Percentiles rank a stretch among this genome's conserved stretches.
Conservation (phyloP, 2,329 filamentous ascomycete species). For the Thelonectria discophora region DNA sequence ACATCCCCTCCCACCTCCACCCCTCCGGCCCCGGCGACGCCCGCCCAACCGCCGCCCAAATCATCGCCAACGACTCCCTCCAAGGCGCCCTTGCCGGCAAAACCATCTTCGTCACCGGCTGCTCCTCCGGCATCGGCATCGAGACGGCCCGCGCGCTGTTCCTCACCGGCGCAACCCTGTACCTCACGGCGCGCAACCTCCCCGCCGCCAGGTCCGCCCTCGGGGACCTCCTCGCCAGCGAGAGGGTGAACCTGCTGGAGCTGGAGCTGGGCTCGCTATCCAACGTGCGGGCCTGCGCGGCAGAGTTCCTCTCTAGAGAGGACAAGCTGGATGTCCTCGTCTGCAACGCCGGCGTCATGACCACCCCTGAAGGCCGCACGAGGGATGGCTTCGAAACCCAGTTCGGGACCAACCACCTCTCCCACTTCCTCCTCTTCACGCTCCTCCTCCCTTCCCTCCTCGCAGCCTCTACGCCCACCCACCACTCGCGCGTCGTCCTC, state of each 20-base stretch:
- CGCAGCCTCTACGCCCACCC: slow-evolving; percentile 37
- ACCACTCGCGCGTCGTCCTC: slow-evolving; percentile 47
- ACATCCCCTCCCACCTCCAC: background rate
- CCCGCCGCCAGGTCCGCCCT: background rate
- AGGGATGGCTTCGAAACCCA: slow-evolving; percentile 54
- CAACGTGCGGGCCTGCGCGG: slow-evolving; percentile 3
- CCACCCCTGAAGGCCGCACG: slow-evolving; percentile 43
- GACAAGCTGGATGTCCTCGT: slow-evolving; percentile 48
- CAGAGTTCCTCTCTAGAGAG: slow-evolving; percentile 8
- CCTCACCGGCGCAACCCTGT: slow-evolving; percentile 1
- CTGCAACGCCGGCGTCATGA: slow-evolving; percentile 57
- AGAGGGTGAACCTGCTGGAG: background rate
- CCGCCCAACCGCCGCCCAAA: slow-evolving; percentile 1
- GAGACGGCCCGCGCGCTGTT: background rate
- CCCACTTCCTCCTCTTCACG: slow-evolving; percentile 55
- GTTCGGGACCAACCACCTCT: slow-evolving; percentile 55
- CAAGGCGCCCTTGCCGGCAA: background rate
- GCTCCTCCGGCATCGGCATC: slow-evolving; percentile 4
- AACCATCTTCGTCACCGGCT: slow-evolving; percentile 1
- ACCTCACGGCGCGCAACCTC: background rate
- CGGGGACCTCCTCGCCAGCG: background rate
- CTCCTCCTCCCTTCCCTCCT: slow-evolving; percentile 51
- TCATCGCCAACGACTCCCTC: background rate
- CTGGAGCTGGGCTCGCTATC: background rate
- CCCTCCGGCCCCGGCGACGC: background rate